Evolutionary conservation across 805 yeast genomes (phyloP), one percentile per base, ranked within the genome.

Genomic region (Yarrowia sp.): DNA sequence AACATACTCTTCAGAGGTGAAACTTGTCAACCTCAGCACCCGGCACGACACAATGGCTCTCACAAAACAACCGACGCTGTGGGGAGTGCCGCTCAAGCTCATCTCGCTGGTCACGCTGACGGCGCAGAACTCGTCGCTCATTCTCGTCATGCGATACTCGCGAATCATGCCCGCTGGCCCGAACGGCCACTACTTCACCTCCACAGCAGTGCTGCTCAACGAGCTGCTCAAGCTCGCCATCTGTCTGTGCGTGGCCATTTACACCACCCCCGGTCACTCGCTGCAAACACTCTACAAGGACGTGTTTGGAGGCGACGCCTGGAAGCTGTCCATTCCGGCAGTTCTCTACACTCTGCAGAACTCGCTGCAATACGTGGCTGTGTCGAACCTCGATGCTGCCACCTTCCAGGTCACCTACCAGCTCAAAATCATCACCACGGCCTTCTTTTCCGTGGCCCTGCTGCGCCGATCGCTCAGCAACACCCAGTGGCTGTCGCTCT

Each of bases 401-500:
- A 78, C 81, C 8, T 79, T 80, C 72, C 82, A 80, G 73, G 82
- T 80, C 67, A 78, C 82, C 10, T 80, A 80, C 74, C 82, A 80
- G 74, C 79, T 80, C 68, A 80, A 80, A 71, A 80, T 80, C 67
- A 73, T 80, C 70, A 80, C 82, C 16, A 80, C 82, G 8, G 82
- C 82, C 26, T 75, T 79, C 58, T 80, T 80, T 68, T 79, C 82
- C 1, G 82, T 80, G 52, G 74, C 77, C 12, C 74, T 80, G 67
- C 74, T 80, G 43, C 77, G 77, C 66, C 75, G 79, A 12, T 67
- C 72, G 14, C 76, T 80, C n/a, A 61, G 74, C 40, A 72, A 72
- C 50, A 61, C 69, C 35, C 81, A 80, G 56, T 80, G 82, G 82
- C 67, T 74, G 15, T 76, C 81, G 5, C 74, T 80, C 50, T 66